Base-by-base conservation (phyloP, 352 stramenopile genomes). In the Pythium chondricola region DNA sequence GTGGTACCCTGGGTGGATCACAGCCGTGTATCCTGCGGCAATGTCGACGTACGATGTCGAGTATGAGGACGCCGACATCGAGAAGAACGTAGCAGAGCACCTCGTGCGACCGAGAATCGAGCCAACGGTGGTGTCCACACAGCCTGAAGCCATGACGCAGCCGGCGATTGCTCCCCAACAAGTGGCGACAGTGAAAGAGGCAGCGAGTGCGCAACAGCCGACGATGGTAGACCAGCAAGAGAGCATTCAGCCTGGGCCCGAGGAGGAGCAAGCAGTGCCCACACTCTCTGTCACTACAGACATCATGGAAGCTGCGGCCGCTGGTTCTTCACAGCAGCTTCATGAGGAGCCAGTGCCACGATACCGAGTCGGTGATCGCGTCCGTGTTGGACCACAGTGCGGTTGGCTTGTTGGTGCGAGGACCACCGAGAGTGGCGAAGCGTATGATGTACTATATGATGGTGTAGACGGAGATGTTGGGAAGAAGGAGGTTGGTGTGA, bases 51-150 rank as follows among this genome's bases (percentile, higher is more conserved):
- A 63, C 33, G 53, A 67, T 13, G 27, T 70, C 4, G 16, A 27
- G 1, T 68, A 68, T 16, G 57, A 67, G 24, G 61, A 69, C 17
- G 67, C 58, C 7, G 48, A 67, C n/a, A 41, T 58, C 17, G 67
- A 76, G 30, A 48, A 25, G 2, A 50, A 48, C 16, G 59, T 75
- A 7, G 9, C 18, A 18, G 27, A 37, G 10, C 27, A 38, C 42
- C 42, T 38, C 29, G 26, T 48, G 11, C 42, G 42, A 17, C n/a
- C 9, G 21, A 6, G 39, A 13, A 48, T 36, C 25, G 29, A 36
- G 25, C 35, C 41, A 17, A 25, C 41, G 3, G n/a, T 16, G 9
- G 16, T 30, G 26, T 24, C 30, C 20, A 26, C 20, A n/a, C 25
- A 26, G 9, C 26, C 5, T n/a, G 11, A 9, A 31, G 4, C 39